Base-by-base conservation (phyloP, 495 filamentous ascomycete genomes). In the Evernia prunastri region DNA sequence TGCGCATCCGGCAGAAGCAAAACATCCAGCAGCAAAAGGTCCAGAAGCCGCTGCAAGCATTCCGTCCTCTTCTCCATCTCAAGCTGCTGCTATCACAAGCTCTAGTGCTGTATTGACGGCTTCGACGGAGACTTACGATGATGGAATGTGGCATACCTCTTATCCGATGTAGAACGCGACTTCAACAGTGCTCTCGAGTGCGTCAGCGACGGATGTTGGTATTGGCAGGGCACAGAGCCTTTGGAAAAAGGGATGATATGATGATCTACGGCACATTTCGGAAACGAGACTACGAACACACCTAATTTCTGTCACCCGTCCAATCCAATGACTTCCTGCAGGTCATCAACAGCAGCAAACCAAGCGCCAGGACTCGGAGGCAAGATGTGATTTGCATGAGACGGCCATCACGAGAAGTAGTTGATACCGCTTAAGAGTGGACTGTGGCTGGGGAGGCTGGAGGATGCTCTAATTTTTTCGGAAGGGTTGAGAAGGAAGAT, bases 111-210 rank as follows among this genome's bases (percentile, higher is more conserved):
- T 23, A 37, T 25, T 64, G 3, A 65, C 33, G 17, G 15, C 60
- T 18, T 63, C 66, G 13, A 57, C 69, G 27, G 57, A 66, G 35
- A 66, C 47, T 47, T 71, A 68, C 37, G 67, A 67, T 31, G 42
- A 64, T 53, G 65, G 67, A 36, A 63, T 36, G 36, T 67, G 65
- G 53, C 61, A 69, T 35, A 68, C 63, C 15, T 54, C 63, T 40
- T 69, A 67, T 56, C 65, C 40, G 31, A 18, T 57, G 7, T 69
- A 65, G 69, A 71, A 67, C 58, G 45, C 43, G 31, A 68, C 66
- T 3, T 62, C 61, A 25, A 67, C 66, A 27, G 39, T 27, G 23
- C 17, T 43, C 20, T 65, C 66, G 25, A 53, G 40, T 15, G 57
- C 54, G 18, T 40, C 59, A 37, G 37, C 54, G 9, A 70, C 58